phyloP scores from a whole-genome alignment of 495 filamentous ascomycete genomes.

The Hypoxylon rickii region DNA sequence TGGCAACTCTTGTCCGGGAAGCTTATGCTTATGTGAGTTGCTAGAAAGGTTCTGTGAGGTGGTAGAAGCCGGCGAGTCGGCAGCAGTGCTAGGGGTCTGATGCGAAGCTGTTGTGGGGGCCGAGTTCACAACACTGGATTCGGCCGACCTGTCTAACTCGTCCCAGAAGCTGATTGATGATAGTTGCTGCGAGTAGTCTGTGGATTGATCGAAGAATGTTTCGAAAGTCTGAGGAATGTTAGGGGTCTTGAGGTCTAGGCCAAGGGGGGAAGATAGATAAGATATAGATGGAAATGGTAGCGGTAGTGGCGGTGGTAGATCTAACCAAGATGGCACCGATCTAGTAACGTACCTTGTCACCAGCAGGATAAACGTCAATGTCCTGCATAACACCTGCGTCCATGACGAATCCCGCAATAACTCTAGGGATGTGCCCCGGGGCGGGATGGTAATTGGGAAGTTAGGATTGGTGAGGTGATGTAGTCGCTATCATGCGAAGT shows the following conservation, averaged over 20 bases:
- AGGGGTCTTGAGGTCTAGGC: slow-evolving; percentile 15
- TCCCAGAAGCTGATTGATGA: slow-evolving; percentile 42
- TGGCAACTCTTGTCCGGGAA: slow-evolving; percentile 30
- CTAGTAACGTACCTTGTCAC: slow-evolving; percentile 32
- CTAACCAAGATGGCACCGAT: slow-evolving; percentile 10
- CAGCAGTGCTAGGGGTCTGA: slow-evolving; percentile 37
- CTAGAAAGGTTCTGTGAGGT: slow-evolving; percentile 28
- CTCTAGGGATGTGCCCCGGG: slow-evolving; percentile 22
- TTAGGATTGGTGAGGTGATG: slow-evolving; percentile 22
- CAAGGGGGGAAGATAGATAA: not conserved
- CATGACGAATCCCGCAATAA: slow-evolving; percentile 41
- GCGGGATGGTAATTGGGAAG: slow-evolving; percentile 17
- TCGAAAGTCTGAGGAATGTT: slow-evolving; percentile 35
- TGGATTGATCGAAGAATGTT: slow-evolving; percentile 40
- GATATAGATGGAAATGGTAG: too few relatives aligned
- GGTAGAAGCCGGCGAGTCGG: slow-evolving; percentile 30
- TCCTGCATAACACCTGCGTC: slow-evolving; percentile 45
- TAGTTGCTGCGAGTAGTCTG: slow-evolving; percentile 39
- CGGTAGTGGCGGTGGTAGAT: not conserved
- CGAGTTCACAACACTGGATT: slow-evolving; percentile 40
- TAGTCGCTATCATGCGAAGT: slow-evolving; percentile 24
- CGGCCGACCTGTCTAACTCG: slow-evolving; percentile 39
- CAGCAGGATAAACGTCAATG: slow-evolving; percentile 42
- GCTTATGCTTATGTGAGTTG: slow-evolving; percentile 38
- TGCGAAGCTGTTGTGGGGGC: slow-evolving; percentile 33